A percentile compares a stretch with the other conserved stretches of the same genome.
Conservation (phyloP, 2,329 filamentous ascomycete species). For the Hypocrella siamensis region DNA sequence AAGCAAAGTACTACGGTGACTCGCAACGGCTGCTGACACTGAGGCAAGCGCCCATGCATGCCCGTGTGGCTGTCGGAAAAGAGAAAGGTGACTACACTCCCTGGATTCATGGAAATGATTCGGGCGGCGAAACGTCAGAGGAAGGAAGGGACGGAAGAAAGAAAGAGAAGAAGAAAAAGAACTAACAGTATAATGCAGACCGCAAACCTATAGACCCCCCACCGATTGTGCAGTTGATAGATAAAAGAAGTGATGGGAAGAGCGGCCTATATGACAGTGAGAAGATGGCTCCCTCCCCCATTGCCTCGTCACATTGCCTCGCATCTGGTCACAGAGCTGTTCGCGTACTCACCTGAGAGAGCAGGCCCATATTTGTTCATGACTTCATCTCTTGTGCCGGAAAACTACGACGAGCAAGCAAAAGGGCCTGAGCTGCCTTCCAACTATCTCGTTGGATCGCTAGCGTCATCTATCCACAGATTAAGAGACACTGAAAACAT, state of each 20-base stretch:
- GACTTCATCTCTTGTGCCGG: constrained; percentile 24
- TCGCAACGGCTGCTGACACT: constrained; percentile 7
- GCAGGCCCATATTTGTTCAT: constrained; percentile 34
- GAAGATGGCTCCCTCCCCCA: neutral
- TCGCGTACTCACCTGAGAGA: neutral
- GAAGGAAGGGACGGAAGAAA: too few species aligned
- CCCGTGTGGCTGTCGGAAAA: constrained; percentile 54
- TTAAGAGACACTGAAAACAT: constrained; percentile 63
- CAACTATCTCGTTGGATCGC: constrained; percentile 51
- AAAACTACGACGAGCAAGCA: constrained; percentile 24
- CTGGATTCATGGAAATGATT: too few species aligned
- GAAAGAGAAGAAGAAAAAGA: neutral
- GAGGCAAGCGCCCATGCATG: constrained; percentile 22
- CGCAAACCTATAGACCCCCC: constrained; percentile 82
- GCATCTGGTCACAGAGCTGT: too few species aligned
- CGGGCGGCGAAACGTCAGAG: too few species aligned
- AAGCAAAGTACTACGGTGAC: constrained; percentile 7
- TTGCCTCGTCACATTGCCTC: too few species aligned
- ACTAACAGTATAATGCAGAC: constrained; percentile 38
- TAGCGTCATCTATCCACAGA: constrained; percentile 68
- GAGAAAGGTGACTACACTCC: constrained; percentile 45
- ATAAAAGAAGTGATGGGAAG: constrained; percentile 8
- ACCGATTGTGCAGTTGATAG: constrained; percentile 57
- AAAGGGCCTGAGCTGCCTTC: constrained; percentile 13
- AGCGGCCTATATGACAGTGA: constrained; percentile 11